Evolutionary conservation across 2,329 filamentous ascomycete genomes (phyloP).

Genomic region (Pseudogymnoascus verrucosus): DNA sequence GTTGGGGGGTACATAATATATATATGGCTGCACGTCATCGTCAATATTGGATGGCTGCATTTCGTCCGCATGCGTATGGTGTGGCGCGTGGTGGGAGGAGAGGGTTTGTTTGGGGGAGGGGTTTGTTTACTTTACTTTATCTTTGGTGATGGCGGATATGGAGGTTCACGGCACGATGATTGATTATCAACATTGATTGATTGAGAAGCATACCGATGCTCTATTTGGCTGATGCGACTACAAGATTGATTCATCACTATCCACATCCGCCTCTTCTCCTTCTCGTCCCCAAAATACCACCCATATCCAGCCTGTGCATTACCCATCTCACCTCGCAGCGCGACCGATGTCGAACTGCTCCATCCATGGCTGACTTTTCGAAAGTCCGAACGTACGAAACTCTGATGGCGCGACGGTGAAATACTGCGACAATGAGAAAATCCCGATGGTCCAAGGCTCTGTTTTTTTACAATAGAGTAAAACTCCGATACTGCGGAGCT

Average conservation of each 20-base stretch:
- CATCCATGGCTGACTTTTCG: too few relatives aligned
- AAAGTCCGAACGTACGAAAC: too few relatives aligned
- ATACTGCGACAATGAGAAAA: too few relatives aligned
- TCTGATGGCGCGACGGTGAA: too few relatives aligned
- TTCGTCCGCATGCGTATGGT: neutral
- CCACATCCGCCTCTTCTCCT: neutral
- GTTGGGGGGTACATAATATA: neutral
- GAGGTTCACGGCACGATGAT: neutral
- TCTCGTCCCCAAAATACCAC: neutral
- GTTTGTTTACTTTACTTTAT: neutral
- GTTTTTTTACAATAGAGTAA: too few relatives aligned
- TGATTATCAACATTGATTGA: neutral
- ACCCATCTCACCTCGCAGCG: too few relatives aligned
- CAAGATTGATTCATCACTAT: neutral
- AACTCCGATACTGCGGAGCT: too few relatives aligned
- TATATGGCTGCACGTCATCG: neutral
- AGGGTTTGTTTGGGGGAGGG: neutral
- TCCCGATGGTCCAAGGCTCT: too few relatives aligned
- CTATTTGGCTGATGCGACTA: neutral
- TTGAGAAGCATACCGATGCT: neutral
- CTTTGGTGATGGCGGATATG: neutral
- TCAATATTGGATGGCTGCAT: conserved; percentile 1
- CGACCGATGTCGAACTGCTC: too few relatives aligned
- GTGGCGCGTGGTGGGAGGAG: neutral
- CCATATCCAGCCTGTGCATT: neutral